Base-by-base conservation (phyloP, 2,329 filamentous ascomycete genomes). In the Epichloe sylvatica region DNA sequence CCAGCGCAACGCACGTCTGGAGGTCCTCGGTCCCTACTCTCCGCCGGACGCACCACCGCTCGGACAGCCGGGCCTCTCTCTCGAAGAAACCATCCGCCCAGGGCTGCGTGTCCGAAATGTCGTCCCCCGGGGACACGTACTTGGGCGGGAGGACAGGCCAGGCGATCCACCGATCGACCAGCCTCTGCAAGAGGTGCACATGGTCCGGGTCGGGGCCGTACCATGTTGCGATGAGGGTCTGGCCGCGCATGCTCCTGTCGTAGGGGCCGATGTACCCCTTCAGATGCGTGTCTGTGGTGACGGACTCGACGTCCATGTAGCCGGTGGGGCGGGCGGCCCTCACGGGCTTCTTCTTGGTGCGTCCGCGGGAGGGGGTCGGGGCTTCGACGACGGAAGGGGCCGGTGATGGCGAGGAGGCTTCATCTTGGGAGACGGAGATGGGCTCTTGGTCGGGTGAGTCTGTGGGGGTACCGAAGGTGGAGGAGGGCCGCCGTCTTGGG, bases 151-250 rank as follows among this genome's bases (percentile, higher is more conserved):
- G 56, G 8, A 71, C 63, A 3, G 65, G 63, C 57, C 63, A 69
- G 42, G 60, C 55, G 25, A 60, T 59, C 69, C 70, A 74, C n/a
- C 66, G 67, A 44, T 65, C 63, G 33, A 71, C 57, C 56, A 72
- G 58, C 30, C 59, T 61, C 57, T 66, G 63, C 25, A 64, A 60
- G 43, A 64, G 60, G 37, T 57, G 61, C 50, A 72, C 57, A 7
- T 62, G 58, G 7, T 62, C 56, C 30, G 59, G 57, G 23, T 65
- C 63, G 0, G 70, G 66, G 1, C 71, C 70, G 54, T 71, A 74
- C 64, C 71, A 67, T 34, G 65, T 59, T 25, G 66, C 62, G 9
- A 71, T 53, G 6, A 67, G 60, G 2, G 60, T 55, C 6, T 62
- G 59, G 17, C 63, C 62, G 37, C 65, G 63, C 13, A 64, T 56